Evolutionary conservation across 345 rosid genomes (phyloP).

Genomic region (Eucalyptus tenuipes): DNA sequence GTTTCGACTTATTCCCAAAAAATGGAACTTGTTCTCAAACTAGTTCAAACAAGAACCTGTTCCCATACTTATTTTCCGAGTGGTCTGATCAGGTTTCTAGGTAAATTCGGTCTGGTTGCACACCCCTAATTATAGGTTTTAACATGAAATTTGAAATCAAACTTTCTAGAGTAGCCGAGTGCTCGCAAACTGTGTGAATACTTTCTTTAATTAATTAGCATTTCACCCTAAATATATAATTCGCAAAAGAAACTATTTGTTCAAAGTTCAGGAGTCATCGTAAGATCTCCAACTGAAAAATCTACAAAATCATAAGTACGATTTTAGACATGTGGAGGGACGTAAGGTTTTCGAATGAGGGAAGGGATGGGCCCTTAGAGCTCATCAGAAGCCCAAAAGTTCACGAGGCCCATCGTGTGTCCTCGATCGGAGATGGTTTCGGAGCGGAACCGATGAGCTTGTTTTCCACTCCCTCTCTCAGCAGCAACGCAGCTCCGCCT

Average conservation of each 20-base stretch:
- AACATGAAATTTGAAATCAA: background rate
- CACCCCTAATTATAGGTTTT: fast-evolving
- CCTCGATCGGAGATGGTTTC: background rate
- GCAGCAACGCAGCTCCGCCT: background rate
- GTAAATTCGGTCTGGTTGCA: fast-evolving
- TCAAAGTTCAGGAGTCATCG: background rate
- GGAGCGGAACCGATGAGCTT: background rate
- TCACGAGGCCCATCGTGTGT: background rate
- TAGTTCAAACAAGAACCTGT: no score
- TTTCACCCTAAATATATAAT: no score
- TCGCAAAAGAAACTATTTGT: no score
- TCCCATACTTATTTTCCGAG: no score
- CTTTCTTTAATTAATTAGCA: no score
- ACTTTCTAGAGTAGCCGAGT: background rate
- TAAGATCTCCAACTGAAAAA: background rate
- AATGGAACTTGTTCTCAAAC: no score
- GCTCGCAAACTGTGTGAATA: fast-evolving
- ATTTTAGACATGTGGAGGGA: background rate
- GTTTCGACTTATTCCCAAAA: fast-evolving
- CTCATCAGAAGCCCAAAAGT: background rate
- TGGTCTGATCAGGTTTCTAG: fast-evolving
- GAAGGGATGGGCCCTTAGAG: background rate
- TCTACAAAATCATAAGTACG: background rate
- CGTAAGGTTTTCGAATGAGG: background rate
- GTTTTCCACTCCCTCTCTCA: background rate